phyloP scores from a whole-genome alignment of 345 rosid species.

The Eutrema yunnanense region DNA sequence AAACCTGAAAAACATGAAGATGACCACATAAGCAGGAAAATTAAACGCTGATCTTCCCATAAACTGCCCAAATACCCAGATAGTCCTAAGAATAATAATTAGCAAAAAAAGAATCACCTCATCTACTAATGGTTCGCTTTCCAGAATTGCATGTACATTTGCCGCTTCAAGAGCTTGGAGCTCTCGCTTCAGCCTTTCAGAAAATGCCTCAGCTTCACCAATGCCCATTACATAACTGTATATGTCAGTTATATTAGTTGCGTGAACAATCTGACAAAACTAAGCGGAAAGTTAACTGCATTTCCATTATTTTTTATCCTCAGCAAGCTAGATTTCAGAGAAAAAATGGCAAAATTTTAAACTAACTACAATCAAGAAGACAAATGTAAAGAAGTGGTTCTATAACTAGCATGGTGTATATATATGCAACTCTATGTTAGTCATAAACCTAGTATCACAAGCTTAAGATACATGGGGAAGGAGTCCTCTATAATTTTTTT shows the following conservation, averaged over 20 bases:
- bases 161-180: conserved; percentile 99
- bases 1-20: conserved; percentile 48
- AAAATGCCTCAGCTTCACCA: conserved; percentile 98
- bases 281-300: background rate
- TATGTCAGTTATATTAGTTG: conserved; percentile 4
- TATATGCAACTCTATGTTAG: background rate
- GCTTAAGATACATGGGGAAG: background rate
- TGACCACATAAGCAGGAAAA: background rate
- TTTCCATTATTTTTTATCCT: background rate
- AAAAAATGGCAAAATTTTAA: background rate
- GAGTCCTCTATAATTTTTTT: background rate
- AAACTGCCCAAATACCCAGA: background rate
- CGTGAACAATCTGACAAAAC: background rate
- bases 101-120: conserved; percentile 44
- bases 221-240: conserved; percentile 95
- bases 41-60: background rate
- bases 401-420: background rate
- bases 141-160: conserved; percentile 97
- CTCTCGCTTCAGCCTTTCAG: conserved; percentile 96
- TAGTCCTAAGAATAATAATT: background rate
- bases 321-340: background rate
- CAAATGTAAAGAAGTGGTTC: background rate
- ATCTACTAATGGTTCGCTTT: conserved; percentile 89
- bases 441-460: conserved; percentile 3
- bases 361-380: background rate